phyloP scores from a whole-genome alignment of 352 stramenopile genomes.

The Plasmopara viticola region DNA sequence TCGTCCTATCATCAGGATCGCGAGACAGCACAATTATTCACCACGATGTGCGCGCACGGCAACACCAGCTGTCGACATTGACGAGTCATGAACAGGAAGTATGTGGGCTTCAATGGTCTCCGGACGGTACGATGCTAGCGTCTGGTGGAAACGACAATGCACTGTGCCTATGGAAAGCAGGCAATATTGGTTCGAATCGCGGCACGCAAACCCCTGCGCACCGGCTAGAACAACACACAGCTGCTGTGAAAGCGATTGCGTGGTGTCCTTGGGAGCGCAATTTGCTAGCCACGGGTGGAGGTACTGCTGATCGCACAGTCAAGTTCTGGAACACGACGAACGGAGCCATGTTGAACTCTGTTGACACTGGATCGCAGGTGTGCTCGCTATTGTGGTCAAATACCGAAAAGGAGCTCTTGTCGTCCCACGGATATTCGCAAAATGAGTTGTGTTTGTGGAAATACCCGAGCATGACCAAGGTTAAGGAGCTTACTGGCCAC shows the following conservation, averaged over 20 bases:
- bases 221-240: constrained; percentile 93
- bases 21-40: constrained; percentile 93
- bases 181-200: constrained; percentile 70
- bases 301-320: constrained; percentile 97
- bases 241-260: constrained; percentile 97
- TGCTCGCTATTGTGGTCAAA: constrained; percentile 94
- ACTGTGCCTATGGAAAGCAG: constrained; percentile 93
- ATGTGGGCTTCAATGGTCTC: constrained; percentile 95
- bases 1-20: constrained; percentile 90
- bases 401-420: constrained; percentile 93
- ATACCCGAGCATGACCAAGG: constrained; percentile 96
- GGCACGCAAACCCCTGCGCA: constrained; percentile 58
- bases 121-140: constrained; percentile 92
- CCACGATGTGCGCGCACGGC: constrained; percentile 57
- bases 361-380: constrained; percentile 98
- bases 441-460: constrained; percentile 99
- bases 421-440: constrained; percentile 95
- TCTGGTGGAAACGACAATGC: constrained; percentile 98
- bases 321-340: constrained; percentile 99
- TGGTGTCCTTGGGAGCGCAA: constrained; percentile 98
- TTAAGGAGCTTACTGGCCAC: constrained; percentile 97
- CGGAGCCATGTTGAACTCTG: constrained; percentile 92
- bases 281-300: constrained; percentile 94
- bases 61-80: constrained; percentile 89
- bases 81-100: constrained; percentile 95